Base-by-base conservation (phyloP, 2,329 filamentous ascomycete species). In the Aspergillus sp. region DNA sequence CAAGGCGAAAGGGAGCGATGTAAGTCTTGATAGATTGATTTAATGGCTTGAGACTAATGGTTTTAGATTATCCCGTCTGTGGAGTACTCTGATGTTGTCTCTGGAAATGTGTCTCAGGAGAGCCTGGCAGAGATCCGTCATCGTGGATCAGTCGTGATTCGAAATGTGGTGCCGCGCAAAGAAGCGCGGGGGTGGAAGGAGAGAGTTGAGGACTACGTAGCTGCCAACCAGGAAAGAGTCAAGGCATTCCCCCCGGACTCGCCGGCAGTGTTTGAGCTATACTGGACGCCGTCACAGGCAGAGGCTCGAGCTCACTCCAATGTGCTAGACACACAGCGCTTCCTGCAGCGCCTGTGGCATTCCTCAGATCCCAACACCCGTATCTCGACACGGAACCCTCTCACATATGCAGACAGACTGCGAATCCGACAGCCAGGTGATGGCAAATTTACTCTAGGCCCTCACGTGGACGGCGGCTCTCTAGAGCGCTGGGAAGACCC, bases 381-480 rank as follows among this genome's bases (percentile, higher is more conserved):
- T 20, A 66, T 80, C 5, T 80, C 77, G 8, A 82, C 87, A 8
- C 82, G 81, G 0, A 81, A 86, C 39, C 87, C 88, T 0, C 73
- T 90, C 3, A 75, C 82, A 2, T 92, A 93, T 66, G 88, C 86
- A 1, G 89, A 92, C 67, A 82, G 88, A 1, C 78, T 91, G 12
- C 86, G 88, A 2, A 91, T 92, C 65, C 81, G 89, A 2, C 82
- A 85, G 59, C 89, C 89, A 0, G 89, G 89, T 4, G 89, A 92
- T 68, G 77, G 82, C 1, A 81, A 81, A 2, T 92, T 92, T 65
- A 86, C 89, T 0, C 81, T 91, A 0, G 89, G 89, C 0, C 88
- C 89, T 1, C 89, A 92, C 68, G 79, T 88, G 1, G 89, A 92
- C 65, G 88, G 88, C 13, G 89, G 89, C 20, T 89, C 86, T 52